These are phyloP conservation scores for Geosmithia flava DNA, from an alignment of 2,329 filamentous ascomycete genomes.

Conservation along the genomic window DNA sequence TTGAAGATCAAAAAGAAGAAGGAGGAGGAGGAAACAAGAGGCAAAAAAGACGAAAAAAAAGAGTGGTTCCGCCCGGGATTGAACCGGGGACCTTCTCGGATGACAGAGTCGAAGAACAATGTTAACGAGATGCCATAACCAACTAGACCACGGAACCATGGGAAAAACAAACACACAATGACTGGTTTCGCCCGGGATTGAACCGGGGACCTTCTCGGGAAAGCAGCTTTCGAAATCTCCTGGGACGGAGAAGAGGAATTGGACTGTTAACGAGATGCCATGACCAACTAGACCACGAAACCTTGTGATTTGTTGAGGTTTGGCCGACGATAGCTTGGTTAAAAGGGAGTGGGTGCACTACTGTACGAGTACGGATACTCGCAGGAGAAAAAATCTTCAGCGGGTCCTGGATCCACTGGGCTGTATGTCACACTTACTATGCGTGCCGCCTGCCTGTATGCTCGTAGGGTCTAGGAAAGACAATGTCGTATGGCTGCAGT, in stretches of 20 bases:
- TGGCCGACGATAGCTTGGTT: not conserved
- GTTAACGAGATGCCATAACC: conserved; percentile 15
- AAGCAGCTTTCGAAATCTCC: not conserved
- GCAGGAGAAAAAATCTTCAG: too few relatives aligned
- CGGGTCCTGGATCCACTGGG: too few relatives aligned
- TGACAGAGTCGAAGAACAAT: conserved; percentile 1
- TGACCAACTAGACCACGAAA: conserved; percentile 16
- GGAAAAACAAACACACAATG: conserved; percentile 3
- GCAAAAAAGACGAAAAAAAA: conserved; percentile 4
- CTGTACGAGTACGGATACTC: too few relatives aligned
- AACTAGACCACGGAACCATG: conserved; percentile 14
- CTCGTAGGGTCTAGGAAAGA: not conserved
- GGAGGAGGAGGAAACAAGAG: not conserved
- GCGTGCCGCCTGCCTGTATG: too few relatives aligned
- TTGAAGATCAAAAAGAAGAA: not conserved
- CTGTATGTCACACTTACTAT: too few relatives aligned
- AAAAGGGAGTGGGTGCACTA: too few relatives aligned
- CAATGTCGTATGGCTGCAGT: too few relatives aligned
- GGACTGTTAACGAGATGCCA: conserved; percentile 13
- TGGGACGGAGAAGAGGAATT: not conserved
- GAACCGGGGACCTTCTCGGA: conserved; percentile 15
- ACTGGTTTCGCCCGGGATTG: conserved; percentile 13
- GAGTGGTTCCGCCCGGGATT: conserved; percentile 13
- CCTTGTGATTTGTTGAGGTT: conserved; percentile 1
- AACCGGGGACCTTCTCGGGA: conserved; percentile 15